phyloP scores from a whole-genome alignment of 2,329 filamentous ascomycete genomes.

The Exophiala lecanii-corni region DNA sequence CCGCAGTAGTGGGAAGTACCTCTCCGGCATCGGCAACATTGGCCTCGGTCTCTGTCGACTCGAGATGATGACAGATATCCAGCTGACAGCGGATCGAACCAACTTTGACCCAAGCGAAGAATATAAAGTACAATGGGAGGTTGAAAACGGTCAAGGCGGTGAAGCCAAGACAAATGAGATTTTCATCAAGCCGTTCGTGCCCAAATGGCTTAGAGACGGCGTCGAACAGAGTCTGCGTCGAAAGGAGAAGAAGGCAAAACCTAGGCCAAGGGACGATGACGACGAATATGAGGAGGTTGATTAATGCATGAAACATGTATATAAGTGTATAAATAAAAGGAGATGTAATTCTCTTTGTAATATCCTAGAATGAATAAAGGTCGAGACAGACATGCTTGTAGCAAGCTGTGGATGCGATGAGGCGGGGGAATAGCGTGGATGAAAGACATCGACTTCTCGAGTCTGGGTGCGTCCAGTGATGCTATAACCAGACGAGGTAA shows the following conservation, averaged over 20 bases:
- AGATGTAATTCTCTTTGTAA: conserved; percentile 30
- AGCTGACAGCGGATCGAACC: conserved; percentile 62
- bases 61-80: conserved; percentile 82
- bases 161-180: conserved; percentile 39
- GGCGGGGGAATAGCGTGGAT: too few species aligned
- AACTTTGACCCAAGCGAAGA: conserved; percentile 57
- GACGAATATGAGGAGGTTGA: conserved; percentile 23
- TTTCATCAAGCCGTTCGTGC: conserved; percentile 74
- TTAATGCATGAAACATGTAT: conserved; percentile 6
- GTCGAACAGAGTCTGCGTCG: conserved; percentile 23
- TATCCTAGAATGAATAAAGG: too few species aligned
- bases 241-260: conserved; percentile 21
- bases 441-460: too few species aligned
- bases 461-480: too few species aligned
- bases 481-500: too few species aligned
- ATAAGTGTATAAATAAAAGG: too few species aligned
- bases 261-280: conserved; percentile 8
- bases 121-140: conserved; percentile 55
- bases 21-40: conserved; percentile 75
- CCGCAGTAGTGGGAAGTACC: conserved; percentile 74
- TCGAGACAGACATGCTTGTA: too few species aligned
- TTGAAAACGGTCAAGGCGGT: conserved; percentile 39
- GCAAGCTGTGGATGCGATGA: too few species aligned
- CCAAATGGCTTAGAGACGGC: conserved; percentile 61
- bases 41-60: conserved; percentile 82